phyloP scores from a whole-genome alignment of 805 yeast genomes.

The Candida montana region DNA sequence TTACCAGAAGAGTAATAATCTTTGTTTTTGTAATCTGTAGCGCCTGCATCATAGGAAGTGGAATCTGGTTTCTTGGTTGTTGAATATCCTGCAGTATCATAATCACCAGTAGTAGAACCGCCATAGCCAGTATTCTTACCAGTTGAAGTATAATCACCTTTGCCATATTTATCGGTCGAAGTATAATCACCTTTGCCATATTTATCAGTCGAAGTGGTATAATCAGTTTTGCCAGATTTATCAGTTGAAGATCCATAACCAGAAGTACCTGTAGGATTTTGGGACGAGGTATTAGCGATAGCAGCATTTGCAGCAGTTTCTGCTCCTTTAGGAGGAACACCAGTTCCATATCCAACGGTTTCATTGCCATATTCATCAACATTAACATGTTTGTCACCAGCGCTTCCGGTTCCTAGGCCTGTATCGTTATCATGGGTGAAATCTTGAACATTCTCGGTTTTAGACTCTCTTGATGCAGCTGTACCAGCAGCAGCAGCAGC shows the following conservation, averaged over 20 bases:
- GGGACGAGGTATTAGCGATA: constrained; percentile 1
- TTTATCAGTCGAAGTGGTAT: not conserved
- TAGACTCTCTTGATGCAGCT: not conserved
- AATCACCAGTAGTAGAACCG: not conserved
- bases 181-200: not conserved
- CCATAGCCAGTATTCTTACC: not conserved
- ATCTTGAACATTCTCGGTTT: not conserved
- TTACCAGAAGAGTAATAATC: not conserved
- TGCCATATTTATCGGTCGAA: not conserved
- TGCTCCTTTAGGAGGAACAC: constrained; percentile 17
- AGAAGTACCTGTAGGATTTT: no score
- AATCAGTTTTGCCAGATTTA: constrained; percentile 1
- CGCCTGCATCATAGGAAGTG: not conserved
- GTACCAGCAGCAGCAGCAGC: constrained; percentile 5
- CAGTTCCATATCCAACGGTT: constrained; percentile 11
- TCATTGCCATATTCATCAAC: constrained; percentile 13
- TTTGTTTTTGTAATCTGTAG: not conserved
- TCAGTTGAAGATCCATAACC: not conserved
- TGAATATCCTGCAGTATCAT: not conserved
- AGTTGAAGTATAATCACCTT: no score
- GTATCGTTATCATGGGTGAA: constrained; percentile 1
- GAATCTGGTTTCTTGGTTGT: no score
- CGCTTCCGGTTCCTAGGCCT: constrained; percentile 14
- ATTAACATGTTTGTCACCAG: constrained; percentile 4
- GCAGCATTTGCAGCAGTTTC: constrained; percentile 14